These are phyloP conservation scores for Nidularia pulvinata DNA, from an alignment of 768 basidiomycete genomes.

Conservation along the genomic window DNA sequence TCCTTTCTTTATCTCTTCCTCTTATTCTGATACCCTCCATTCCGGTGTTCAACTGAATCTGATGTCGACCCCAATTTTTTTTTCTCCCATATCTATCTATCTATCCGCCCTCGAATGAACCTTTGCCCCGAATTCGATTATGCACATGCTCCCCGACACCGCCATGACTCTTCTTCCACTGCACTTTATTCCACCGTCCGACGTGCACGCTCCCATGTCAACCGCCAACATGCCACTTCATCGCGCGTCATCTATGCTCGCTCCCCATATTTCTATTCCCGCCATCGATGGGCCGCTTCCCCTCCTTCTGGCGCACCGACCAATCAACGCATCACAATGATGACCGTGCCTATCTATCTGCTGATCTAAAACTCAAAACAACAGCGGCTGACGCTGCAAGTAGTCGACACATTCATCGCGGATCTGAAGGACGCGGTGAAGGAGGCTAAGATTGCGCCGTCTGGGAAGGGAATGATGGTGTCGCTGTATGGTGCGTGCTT, in stretches of 20 bases:
- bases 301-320: not conserved
- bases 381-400: slow-evolving; percentile 78
- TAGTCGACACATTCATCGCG: slow-evolving; percentile 76
- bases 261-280: not conserved
- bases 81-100: no score
- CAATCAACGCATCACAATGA: no score
- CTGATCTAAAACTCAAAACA: no score
- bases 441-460: slow-evolving; percentile 64
- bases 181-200: not conserved
- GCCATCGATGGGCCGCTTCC: not conserved
- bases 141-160: no score
- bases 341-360: no score
- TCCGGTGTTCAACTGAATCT: no score
- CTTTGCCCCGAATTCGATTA: no score
- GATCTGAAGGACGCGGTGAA: slow-evolving; percentile 81
- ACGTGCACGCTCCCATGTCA: not conserved
- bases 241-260: not conserved
- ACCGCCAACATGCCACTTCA: not conserved
- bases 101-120: no score
- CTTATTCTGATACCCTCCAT: no score
- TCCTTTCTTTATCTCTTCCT: no score
- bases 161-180: no score
- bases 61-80: no score
- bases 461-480: slow-evolving; percentile 87
- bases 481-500: slow-evolving; percentile 76